Base-by-base conservation (phyloP, 83 land plant species). In the Diphasiastrum complanatum region DNA sequence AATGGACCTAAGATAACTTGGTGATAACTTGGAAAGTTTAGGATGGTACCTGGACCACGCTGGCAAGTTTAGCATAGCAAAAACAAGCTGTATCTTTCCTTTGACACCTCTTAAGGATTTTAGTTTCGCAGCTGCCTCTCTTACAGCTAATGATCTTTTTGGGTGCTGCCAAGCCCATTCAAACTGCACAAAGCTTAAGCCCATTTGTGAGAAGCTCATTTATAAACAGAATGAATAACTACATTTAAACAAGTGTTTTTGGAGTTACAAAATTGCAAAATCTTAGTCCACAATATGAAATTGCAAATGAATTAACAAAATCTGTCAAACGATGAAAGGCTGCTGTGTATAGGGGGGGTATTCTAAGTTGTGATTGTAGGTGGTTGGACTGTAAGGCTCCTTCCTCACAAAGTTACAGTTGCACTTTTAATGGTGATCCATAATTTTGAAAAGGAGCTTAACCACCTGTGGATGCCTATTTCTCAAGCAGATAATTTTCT, bases 121-220 rank as follows among this genome's bases (percentile, higher is more conserved):
- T 5, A 83, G 77, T 20, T 45, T 55, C 3, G 80, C 73, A 53
- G 85, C 87, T 26, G 83, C 87, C 27, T 78, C 64, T 67, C 79
- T 82, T 30, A 91, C 95, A 24, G 85, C 85, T 38, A 82, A 18
- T 27, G 97, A 91, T 49, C 71, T 78, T 27, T 23, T 68, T 33
- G 97, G 97, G 60, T 91, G 87, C 66, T 91, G 90, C 97, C 97
- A 91, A 0, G 97, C 95, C 97, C 97, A 91, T 60, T 91, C 95
- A 79, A 91, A 91, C 87, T 91, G 82, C 75, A 78, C 45, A 8
- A 48, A 62, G 26, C 36, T n/a, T n/a, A n/a, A n/a, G n/a, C n/a
- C n/a, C n/a, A n/a, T n/a, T n/a, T n/a, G n/a, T n/a, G n/a, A n/a
- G n/a, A n/a, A n/a, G n/a, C n/a, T n/a, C n/a, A n/a, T n/a, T n/a